Evolutionary conservation across 208 protist species (phyloP).

Genomic region (Endotrypanum monterogeii): DNA sequence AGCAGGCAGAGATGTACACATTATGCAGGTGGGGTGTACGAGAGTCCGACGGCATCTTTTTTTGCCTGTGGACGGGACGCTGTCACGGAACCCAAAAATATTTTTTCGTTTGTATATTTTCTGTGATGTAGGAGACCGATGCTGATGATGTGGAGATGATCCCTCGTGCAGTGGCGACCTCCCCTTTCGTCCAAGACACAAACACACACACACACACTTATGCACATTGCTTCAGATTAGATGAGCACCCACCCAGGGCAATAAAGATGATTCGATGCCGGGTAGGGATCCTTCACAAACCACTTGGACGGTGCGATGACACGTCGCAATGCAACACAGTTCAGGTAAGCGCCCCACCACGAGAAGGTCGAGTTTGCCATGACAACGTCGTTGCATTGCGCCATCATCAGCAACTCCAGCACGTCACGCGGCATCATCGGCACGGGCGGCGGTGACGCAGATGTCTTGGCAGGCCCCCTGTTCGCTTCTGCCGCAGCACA

Average conservation of each 20-base stretch:
- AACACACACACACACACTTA: background rate
- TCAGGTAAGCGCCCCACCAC: constrained; percentile 89
- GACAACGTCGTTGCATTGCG: constrained; percentile 80
- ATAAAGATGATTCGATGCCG: constrained; percentile 78
- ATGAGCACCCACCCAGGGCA: constrained; percentile 73
- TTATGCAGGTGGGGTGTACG: too few relatives aligned
- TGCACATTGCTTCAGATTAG: constrained; percentile 5
- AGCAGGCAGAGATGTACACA: too few relatives aligned
- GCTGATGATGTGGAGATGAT: too few relatives aligned
- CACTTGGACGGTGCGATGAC: constrained; percentile 74
- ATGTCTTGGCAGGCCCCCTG: background rate
- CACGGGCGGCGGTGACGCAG: background rate
- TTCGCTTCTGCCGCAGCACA: constrained; percentile 16
- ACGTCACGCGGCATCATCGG: constrained; percentile 50
- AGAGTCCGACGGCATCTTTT: too few relatives aligned
- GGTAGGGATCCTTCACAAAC: constrained; percentile 83
- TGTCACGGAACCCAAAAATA: too few relatives aligned
- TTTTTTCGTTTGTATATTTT: too few relatives aligned
- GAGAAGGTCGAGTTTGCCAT: constrained; percentile 91
- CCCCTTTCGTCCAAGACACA: background rate
- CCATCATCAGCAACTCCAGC: constrained; percentile 81
- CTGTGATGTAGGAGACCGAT: too few relatives aligned
- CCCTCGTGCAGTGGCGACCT: too few relatives aligned
- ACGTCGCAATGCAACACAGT: constrained; percentile 50
- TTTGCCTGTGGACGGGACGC: too few relatives aligned